Conservation (phyloP, 306 rosid species). For the Sechiopsis laciniata region DNA sequence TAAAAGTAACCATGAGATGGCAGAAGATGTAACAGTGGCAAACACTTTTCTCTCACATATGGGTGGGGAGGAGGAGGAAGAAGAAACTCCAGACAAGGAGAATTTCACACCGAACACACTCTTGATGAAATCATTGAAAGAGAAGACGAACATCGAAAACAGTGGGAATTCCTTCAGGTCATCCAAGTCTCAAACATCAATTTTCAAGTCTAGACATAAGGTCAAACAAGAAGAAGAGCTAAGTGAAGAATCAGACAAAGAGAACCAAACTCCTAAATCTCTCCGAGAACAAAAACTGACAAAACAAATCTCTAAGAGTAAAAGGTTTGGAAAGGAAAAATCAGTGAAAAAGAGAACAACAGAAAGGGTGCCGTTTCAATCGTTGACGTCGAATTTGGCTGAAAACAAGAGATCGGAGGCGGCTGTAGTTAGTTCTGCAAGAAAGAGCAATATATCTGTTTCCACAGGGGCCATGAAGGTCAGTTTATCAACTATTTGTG, state of each 20-base stretch:
- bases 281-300: slow-evolving; percentile 31
- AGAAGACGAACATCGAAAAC: slow-evolving; percentile 40
- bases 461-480: slow-evolving; percentile 28
- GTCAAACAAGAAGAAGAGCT: slow-evolving; percentile 30
- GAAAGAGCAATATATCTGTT: slow-evolving; percentile 27
- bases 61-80: slow-evolving; percentile 34
- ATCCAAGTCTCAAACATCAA: slow-evolving; percentile 29
- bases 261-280: slow-evolving; percentile 38
- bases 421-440: slow-evolving; percentile 24
- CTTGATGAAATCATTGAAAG: slow-evolving; percentile 35
- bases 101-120: slow-evolving; percentile 52
- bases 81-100: slow-evolving; percentile 63
- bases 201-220: slow-evolving; percentile 26
- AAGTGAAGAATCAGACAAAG: slow-evolving; percentile 36
- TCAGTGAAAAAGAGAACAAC: slow-evolving; percentile 25
- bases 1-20: slow-evolving; percentile 26
- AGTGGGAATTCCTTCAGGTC: slow-evolving; percentile 31
- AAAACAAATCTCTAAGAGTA: slow-evolving; percentile 32
- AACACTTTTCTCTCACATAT: slow-evolving; percentile 33
- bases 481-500: slow-evolving; percentile 21
- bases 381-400: slow-evolving; percentile 29
- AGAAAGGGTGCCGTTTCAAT: slow-evolving; percentile 56
- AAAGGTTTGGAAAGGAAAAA: slow-evolving; percentile 29
- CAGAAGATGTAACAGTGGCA: slow-evolving; percentile 19
- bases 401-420: slow-evolving; percentile 30